Conservation (phyloP, 345 rosid genomes). For the Acer yangbiense region DNA sequence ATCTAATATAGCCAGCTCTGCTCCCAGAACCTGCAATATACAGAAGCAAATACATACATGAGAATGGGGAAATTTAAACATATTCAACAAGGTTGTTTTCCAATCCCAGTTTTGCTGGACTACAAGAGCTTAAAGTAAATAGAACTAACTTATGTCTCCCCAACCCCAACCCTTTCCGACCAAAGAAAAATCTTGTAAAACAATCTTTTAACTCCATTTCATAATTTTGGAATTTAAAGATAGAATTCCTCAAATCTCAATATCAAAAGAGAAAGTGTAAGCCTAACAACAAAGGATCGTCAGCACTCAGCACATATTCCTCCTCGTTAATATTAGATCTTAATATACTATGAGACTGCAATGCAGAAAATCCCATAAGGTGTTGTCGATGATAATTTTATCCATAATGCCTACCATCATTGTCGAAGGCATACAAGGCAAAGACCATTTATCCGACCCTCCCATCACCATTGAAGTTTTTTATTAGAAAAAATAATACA, state of each 20-base stretch:
- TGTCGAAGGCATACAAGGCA: background rate
- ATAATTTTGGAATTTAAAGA: background rate
- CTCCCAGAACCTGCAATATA: constrained; percentile 76
- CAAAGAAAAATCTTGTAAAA: background rate
- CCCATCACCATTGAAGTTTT: constrained; percentile 2
- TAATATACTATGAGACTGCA: background rate
- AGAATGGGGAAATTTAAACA: background rate
- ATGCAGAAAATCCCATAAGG: background rate
- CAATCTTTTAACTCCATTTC: background rate
- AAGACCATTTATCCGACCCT: background rate
- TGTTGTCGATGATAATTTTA: background rate
- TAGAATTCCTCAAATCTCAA: constrained; percentile 4
- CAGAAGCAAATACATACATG: constrained; percentile 5
- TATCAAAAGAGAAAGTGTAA: background rate
- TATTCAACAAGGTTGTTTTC: background rate
- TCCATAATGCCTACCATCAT: background rate
- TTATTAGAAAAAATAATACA: constrained; percentile 1
- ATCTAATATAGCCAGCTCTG: constrained; percentile 85
- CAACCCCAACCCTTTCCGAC: background rate
- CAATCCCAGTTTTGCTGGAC: background rate
- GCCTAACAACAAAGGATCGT: background rate
- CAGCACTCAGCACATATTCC: background rate
- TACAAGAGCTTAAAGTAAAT: background rate
- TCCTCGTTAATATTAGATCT: background rate
- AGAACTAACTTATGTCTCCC: background rate